Conservation (phyloP, 1,284 basidiomycete species). For the Puccinia brachypodii region DNA sequence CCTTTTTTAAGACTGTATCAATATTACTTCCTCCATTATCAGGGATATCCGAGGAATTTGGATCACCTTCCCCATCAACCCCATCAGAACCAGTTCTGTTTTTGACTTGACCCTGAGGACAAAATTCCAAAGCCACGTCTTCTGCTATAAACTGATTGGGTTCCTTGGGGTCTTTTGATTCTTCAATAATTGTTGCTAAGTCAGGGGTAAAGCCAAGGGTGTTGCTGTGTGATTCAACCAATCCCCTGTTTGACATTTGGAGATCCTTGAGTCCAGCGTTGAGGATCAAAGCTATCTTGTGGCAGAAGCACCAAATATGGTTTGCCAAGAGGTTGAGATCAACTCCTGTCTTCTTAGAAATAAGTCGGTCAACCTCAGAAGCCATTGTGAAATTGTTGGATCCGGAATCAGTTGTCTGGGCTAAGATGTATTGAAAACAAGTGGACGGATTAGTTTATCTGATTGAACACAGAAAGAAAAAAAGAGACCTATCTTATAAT, state of each 20-base stretch:
- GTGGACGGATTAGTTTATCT: too few relatives aligned
- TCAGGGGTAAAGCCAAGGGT: background rate
- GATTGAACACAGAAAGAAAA: background rate
- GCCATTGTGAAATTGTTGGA: constrained; percentile 21
- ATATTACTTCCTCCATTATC: too few relatives aligned
- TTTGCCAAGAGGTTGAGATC: background rate
- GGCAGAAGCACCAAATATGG: background rate
- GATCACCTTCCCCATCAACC: too few relatives aligned
- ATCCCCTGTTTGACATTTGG: background rate
- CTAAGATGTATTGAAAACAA: background rate
- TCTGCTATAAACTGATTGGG: too few relatives aligned
- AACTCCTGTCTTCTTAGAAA: background rate
- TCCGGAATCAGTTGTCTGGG: constrained; percentile 7
- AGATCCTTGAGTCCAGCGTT: background rate
- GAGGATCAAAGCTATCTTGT: constrained; percentile 6
- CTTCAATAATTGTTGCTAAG: background rate
- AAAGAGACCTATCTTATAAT: constrained; percentile 21
- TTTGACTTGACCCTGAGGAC: too few relatives aligned
- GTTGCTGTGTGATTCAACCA: background rate
- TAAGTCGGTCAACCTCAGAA: background rate
- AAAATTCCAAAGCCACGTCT: too few relatives aligned
- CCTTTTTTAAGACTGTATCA: too few relatives aligned
- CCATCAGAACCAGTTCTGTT: too few relatives aligned
- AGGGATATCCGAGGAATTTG: too few relatives aligned
- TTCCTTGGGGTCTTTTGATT: too few relatives aligned